Conservation (phyloP, 2,329 filamentous ascomycete species). For the Monascus ruber region DNA sequence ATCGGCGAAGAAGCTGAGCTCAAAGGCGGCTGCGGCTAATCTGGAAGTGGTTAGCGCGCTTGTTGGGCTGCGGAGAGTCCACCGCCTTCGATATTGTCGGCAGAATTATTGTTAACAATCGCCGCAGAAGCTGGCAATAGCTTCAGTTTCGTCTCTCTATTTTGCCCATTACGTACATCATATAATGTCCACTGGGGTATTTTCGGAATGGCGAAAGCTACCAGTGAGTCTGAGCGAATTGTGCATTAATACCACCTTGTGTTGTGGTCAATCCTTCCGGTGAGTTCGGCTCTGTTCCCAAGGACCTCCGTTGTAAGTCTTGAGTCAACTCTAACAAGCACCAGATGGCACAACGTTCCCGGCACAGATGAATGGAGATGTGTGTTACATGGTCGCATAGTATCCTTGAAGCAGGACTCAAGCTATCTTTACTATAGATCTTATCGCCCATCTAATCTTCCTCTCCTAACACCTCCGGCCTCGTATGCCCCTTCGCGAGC, state of each 20-base stretch:
- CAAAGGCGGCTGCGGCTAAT: constrained; percentile 6
- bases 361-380: constrained; percentile 79
- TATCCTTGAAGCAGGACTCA: constrained; percentile 74
- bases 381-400: constrained; percentile 69
- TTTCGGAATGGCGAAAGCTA: constrained; percentile 77
- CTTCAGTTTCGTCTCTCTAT: background rate
- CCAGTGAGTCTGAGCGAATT: constrained; percentile 74
- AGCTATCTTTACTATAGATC: constrained; percentile 69
- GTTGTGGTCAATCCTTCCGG: constrained; percentile 89
- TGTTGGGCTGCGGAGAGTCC: constrained; percentile 6
- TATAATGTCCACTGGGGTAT: constrained; percentile 33
- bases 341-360: constrained; percentile 68
- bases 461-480: constrained; percentile 17
- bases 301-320: background rate
- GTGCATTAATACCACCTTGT: constrained; percentile 85
- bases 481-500: constrained; percentile 26
- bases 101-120: constrained; percentile 1
- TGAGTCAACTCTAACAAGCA: background rate
- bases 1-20: background rate
- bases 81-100: constrained; percentile 15
- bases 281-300: constrained; percentile 17
- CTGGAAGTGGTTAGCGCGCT: constrained; percentile 9
- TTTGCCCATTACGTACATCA: background rate
- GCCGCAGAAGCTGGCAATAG: background rate
- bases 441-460: constrained; percentile 37